These are phyloP conservation scores for Angomonas ambiguus DNA, from an alignment of 208 protist genomes.

Conservation along the genomic window DNA sequence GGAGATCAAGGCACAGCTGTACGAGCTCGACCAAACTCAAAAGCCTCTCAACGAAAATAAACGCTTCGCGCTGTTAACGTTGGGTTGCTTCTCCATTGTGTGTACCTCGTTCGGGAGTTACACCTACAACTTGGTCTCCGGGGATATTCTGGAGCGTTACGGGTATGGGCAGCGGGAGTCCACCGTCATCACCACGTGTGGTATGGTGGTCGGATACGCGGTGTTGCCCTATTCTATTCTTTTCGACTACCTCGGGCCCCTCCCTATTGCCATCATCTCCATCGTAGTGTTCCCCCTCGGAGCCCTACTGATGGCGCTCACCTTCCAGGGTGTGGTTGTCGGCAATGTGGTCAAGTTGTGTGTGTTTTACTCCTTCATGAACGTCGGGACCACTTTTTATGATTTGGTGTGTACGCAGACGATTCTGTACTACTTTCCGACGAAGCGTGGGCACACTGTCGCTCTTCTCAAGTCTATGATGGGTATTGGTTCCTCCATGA, in stretches of 20 bases:
- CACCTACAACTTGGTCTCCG: slow-evolving; percentile 47
- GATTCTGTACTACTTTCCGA: slow-evolving; percentile 43
- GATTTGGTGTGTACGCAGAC: slow-evolving; percentile 34
- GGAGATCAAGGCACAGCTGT: background rate
- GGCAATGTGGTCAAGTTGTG: slow-evolving; percentile 26
- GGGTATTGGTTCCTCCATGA: slow-evolving; percentile 46
- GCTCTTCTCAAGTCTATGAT: slow-evolving; percentile 51
- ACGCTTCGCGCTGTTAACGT: slow-evolving; percentile 21
- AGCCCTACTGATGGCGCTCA: slow-evolving; percentile 28
- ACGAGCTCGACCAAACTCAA: background rate
- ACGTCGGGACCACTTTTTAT: slow-evolving; percentile 26
- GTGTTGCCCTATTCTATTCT: slow-evolving; percentile 35
- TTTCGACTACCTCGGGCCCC: slow-evolving; percentile 47
- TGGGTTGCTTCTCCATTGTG: slow-evolving; percentile 19
- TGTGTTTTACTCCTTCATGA: slow-evolving; percentile 31
- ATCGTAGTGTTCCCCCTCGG: slow-evolving; percentile 20
- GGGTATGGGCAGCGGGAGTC: slow-evolving; percentile 46
- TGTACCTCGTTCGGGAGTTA: slow-evolving; percentile 28
- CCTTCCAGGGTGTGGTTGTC: slow-evolving; percentile 29
- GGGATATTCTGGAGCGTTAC: slow-evolving; percentile 36
- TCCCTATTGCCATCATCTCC: slow-evolving; percentile 10
- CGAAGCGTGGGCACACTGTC: slow-evolving; percentile 32
- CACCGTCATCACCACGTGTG: slow-evolving; percentile 42
- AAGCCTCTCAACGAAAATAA: slow-evolving; percentile 3
- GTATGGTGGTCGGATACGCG: slow-evolving; percentile 29